Conservation (phyloP, 2,329 filamentous ascomycete species). For the Aspergillus ustus region DNA sequence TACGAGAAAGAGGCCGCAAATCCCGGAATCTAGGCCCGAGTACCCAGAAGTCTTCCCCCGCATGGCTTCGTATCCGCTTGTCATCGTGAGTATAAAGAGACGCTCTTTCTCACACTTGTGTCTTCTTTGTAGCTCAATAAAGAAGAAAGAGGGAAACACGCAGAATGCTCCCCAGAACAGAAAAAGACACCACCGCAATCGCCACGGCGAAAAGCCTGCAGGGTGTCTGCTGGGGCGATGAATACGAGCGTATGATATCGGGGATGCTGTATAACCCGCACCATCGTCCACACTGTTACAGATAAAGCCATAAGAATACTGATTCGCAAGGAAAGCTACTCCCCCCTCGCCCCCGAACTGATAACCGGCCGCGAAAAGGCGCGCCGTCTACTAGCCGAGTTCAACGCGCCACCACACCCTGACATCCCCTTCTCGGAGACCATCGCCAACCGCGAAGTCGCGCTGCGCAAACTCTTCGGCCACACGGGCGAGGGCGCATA, state of each 20-base stretch:
- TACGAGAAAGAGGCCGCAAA: not conserved
- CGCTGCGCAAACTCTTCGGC: constrained; percentile 21
- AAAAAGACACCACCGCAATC: not conserved
- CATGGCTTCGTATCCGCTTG: not conserved
- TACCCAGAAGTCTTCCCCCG: not conserved
- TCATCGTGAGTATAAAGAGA: not conserved
- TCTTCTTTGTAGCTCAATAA: not conserved
- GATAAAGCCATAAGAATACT: not conserved
- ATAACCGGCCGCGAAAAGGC: constrained; percentile 17
- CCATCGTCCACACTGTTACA: too few species aligned
- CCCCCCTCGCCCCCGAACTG: constrained; percentile 15
- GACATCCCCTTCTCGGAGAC: not conserved
- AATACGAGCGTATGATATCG: constrained; percentile 22
- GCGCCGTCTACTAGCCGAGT: constrained; percentile 13
- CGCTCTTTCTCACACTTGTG: not conserved
- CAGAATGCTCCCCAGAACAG: not conserved
- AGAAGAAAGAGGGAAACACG: not conserved
- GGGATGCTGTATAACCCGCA: constrained; percentile 16
- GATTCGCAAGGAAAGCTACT: constrained; percentile 11
- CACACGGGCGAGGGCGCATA: constrained; percentile 17
- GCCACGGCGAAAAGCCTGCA: constrained; percentile 2
- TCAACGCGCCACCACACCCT: constrained; percentile 17
- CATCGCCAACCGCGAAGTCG: not conserved
- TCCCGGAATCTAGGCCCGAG: not conserved
- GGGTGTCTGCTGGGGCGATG: constrained; percentile 10